Evolutionary conservation across 83 land plant species (phyloP), one percentile per base, ranked within the genome.

Genomic region (Thuja plicata): DNA sequence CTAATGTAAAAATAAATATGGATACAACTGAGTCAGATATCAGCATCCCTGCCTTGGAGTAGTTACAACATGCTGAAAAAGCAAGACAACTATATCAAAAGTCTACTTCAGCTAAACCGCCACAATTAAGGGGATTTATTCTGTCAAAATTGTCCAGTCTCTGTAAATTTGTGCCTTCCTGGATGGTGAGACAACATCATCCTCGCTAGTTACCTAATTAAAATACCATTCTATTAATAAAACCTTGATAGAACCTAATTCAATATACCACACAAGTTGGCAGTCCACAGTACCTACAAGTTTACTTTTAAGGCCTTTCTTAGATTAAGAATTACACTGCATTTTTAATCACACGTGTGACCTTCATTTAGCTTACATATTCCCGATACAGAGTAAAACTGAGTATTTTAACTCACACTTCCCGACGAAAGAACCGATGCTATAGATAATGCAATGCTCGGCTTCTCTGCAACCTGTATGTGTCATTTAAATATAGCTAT

Each of bases 391-490:
- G 41, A 80, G n/a, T 76, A 88, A 12, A 66, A 66, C 5, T 3
- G 82, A 79, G 15, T 17, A 79, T 57, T 37, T 35, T 21, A 17
- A 84, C 90, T 87, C 91, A 97, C 99, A 41, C 89, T 91, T 87
- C 97, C 97, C 50, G 92, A 90, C 0, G 99, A 98, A 85, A 98
- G 95, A 32, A 93, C 94, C 21, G 91, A 54, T 19, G 99, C 97
- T 19, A 98, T 94, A 0, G 99, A 93, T 15, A 91, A 91, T 38
- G 99, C 99, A 87, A 98, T 98, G 93, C 99, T 98, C 16, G 99
- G 99, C 94, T 98, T 98, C 94, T 98, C 99, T 5, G 99, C 99
- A 32, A 97, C 99, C 99, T 97, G 93, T 66, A 55, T 48, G 50
- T 1, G 38, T 54, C 41, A 45, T 2, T 17, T 87, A 17, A 32